Percentiles rank a stretch among this genome's conserved stretches.
phyloP scores from a whole-genome alignment of 768 basidiomycete species.

The Suillus placidus region DNA sequence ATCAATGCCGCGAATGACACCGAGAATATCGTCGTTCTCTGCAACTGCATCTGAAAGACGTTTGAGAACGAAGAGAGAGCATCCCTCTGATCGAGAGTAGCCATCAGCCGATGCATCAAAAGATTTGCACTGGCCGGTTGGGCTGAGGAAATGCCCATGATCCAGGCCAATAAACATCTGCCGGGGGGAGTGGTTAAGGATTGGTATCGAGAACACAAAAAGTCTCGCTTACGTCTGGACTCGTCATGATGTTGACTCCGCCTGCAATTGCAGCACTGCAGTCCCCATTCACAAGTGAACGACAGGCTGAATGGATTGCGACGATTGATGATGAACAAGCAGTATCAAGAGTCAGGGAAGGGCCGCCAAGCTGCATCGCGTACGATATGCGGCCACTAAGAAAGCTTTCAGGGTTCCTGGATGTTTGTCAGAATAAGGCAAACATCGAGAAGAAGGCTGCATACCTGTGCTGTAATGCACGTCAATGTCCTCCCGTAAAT shows the following conservation, averaged over 20 bases:
- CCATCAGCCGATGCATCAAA: constrained; percentile 77
- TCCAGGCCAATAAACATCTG: constrained; percentile 75
- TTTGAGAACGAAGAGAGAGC: constrained; percentile 71
- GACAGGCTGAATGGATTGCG: constrained; percentile 69
- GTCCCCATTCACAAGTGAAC: constrained; percentile 63
- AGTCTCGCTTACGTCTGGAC: constrained; percentile 60
- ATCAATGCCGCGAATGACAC: constrained; percentile 69
- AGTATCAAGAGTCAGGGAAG: constrained; percentile 72
- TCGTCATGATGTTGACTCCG: constrained; percentile 72
- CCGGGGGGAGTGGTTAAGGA: not conserved
- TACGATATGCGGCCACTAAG: constrained; percentile 74
- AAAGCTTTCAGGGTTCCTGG: constrained; percentile 69
- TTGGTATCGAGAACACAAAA: not conserved
- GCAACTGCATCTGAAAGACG: constrained; percentile 64
- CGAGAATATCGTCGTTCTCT: constrained; percentile 70
- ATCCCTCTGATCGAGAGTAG: constrained; percentile 72
- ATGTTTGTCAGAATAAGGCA: not conserved
- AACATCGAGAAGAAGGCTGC: constrained; percentile 7
- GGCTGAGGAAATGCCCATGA: constrained; percentile 67
- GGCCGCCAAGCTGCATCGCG: constrained; percentile 67
- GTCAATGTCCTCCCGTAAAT: constrained; percentile 62
- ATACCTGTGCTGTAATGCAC: constrained; percentile 72
- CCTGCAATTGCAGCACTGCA: constrained; percentile 72
- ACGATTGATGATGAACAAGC: constrained; percentile 74
- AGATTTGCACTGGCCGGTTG: constrained; percentile 66